Evolutionary conservation across 2,329 filamentous ascomycete genomes (phyloP), one percentile per base, ranked within the genome.

Genomic region (Didymella exigua): DNA sequence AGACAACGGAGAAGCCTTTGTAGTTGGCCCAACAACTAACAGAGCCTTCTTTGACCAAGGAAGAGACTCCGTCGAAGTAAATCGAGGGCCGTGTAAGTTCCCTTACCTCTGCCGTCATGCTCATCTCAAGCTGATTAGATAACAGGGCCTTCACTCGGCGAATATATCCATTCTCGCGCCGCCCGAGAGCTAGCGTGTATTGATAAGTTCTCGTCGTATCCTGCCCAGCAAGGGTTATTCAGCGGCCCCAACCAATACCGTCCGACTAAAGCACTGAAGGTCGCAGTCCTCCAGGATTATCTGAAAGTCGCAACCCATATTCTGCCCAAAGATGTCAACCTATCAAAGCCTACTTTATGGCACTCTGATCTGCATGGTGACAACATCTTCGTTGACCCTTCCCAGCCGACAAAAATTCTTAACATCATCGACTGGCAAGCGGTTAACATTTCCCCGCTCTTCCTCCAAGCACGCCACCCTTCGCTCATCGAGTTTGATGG

Each of bases 381-480:
- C 16, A 75, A 74, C 51, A 72, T 75, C 41, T 71, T 74, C 50
- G 67, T 74, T 33, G 66, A 70, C 42, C 49, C 61, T 46, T 56
- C 57, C 29, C 56, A 72, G 31, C 67, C 66, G 5, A 68, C 65
- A 30, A 59, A 61, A 44, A 68, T 74, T 40, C 62, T 67, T 9
- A 63, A 62, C 30, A 68, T 74, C 49, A 72, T 76, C 30, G 70
- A 75, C 49, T 76, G 71, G 72, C 67, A 75, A 62, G 63, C 60
- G 13, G 56, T 64, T 19, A 58, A 66, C 45, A 48, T 69, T 47
- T 65, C 62, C 34, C 67, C 65, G 18, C 64, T 66, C 43, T 72
- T 69, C 55, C 58, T 70, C 19, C 60, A 63, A 53, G 57, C 63
- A 38, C 60, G 60, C 49, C 52, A 64, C 46, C 66, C 66, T 34